Evolutionary conservation across 208 protist genomes (phyloP), one percentile per base, ranked within the genome.

Genomic region (Trypanosoma vivax): DNA sequence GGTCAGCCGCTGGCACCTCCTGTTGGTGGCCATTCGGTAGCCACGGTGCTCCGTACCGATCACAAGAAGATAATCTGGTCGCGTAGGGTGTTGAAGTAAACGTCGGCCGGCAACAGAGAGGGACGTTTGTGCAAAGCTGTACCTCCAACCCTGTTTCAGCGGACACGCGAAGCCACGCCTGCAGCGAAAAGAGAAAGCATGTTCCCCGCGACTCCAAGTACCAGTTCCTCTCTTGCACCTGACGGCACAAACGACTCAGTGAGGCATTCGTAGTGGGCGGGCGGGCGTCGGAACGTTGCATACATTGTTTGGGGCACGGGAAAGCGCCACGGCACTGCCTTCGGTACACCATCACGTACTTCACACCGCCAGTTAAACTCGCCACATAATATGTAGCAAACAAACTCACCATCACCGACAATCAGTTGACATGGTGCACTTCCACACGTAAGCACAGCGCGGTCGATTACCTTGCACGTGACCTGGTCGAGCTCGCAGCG

Each of bases 291-390:
- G 45, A 87, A 88, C 1, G 70, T 38, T 5, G 84, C 76, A 29
- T 88, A 92, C 38, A 71, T 63, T 30, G 23, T 64, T 40, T 79
- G 84, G 25, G 58, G 70, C 0, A 33, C 41, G 1, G 84, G 73
- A 45, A 88, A 92, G 34, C 75, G 77, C 76, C 74, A 88, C 23
- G 84, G 84, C 14, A 82, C 69, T 34, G 83, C 61, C 62, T 84
- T 88, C 14, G 73, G 49, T 9, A 68, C 50, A 0, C 73, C 78
- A 25, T 80, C 73, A 11, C 65, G 64, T 33, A 83, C 53, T 38
- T 76, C 69, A 54, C 79, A 88, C 11, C 84, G 79, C 80, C 84
- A 92, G 30, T 72, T 72, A 34, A 79, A 70, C 19, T 67, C 55
- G 2, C 84, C 84, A 28, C 61, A 82, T 9, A 76, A 69, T 28